Evolutionary conservation across 768 basidiomycete genomes (phyloP).

Genomic region (Phylloporus rhodoxanthus): DNA sequence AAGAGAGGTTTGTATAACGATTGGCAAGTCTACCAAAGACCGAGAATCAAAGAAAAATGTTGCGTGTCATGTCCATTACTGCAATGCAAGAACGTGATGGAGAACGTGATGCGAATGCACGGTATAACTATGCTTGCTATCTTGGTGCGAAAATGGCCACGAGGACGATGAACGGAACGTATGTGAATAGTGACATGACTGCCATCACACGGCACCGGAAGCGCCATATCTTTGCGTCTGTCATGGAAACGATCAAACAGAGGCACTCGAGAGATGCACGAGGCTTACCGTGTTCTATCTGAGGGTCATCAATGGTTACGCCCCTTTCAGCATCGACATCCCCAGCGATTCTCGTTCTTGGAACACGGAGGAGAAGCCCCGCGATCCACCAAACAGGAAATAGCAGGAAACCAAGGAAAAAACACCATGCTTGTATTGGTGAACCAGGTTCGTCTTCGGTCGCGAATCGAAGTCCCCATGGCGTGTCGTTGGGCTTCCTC

Average conservation of each 20-base stretch:
- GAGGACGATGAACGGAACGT: conserved; percentile 73
- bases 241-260: conserved; percentile 4
- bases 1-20: conserved; percentile 14
- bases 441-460: conserved; percentile 46
- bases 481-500: conserved; percentile 46
- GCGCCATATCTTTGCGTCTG: conserved; percentile 73
- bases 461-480: conserved; percentile 55
- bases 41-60: conserved; percentile 7
- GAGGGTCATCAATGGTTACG: conserved; percentile 72
- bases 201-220: conserved; percentile 71
- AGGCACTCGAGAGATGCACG: neutral
- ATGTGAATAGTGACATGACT: conserved; percentile 61
- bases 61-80: conserved; percentile 14
- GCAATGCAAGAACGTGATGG: conserved; percentile 22
- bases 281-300: conserved; percentile 66
- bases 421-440: conserved; percentile 69
- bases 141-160: conserved; percentile 56
- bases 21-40: conserved; percentile 16
- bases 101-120: conserved; percentile 9
- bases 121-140: conserved; percentile 17
- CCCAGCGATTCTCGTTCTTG: conserved; percentile 57
- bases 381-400: conserved; percentile 64
- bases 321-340: conserved; percentile 56
- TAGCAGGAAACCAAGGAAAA: conserved; percentile 65
- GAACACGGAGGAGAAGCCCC: conserved; percentile 46